These are phyloP conservation scores for Senna siamea DNA, from an alignment of 306 rosid species.

Conservation along the genomic window DNA sequence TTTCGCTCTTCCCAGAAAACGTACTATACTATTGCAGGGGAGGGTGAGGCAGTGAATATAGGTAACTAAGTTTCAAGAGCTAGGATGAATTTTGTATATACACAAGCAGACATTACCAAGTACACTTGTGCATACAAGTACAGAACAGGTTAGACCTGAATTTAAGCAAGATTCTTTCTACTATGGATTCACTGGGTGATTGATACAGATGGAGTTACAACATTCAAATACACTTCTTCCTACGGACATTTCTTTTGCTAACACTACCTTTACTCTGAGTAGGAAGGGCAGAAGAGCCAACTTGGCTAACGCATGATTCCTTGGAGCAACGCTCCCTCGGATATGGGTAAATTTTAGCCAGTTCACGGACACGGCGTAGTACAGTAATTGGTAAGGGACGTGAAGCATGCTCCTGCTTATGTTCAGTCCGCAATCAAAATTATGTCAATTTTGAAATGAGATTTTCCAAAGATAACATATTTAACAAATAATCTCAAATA, in stretches of 20 bases:
- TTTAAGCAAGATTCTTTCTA: slow-evolving; percentile 44
- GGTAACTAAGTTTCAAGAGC: too few relatives aligned
- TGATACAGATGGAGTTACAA: slow-evolving; percentile 38
- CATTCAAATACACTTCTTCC: slow-evolving; percentile 47
- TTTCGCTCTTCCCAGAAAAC: not conserved
- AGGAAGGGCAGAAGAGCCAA: slow-evolving; percentile 44
- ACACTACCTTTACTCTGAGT: slow-evolving; percentile 40
- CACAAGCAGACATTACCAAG: slow-evolving; percentile 37
- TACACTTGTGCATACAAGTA: slow-evolving; percentile 30
- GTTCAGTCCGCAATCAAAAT: slow-evolving; percentile 60
- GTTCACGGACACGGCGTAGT: slow-evolving; percentile 71
- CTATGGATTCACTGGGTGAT: slow-evolving; percentile 39
- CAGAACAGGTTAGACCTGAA: slow-evolving; percentile 49
- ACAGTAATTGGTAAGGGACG: slow-evolving; percentile 70
- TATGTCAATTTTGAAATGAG: not conserved
- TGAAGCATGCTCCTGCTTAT: slow-evolving; percentile 52
- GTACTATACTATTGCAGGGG: too few relatives aligned
- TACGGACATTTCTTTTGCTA: slow-evolving; percentile 56
- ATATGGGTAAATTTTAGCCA: slow-evolving; percentile 85
- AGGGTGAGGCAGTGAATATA: too few relatives aligned
- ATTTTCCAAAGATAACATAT: slow-evolving; percentile 13
- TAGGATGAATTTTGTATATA: slow-evolving; percentile 38
- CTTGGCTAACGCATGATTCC: slow-evolving; percentile 39
- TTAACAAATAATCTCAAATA: not conserved
- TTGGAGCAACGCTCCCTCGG: slow-evolving; percentile 74